Evolutionary conservation across 2,329 filamentous ascomycete species (phyloP), one percentile per base, ranked within the genome.

Genomic region (Thermoascus crustaceus): DNA sequence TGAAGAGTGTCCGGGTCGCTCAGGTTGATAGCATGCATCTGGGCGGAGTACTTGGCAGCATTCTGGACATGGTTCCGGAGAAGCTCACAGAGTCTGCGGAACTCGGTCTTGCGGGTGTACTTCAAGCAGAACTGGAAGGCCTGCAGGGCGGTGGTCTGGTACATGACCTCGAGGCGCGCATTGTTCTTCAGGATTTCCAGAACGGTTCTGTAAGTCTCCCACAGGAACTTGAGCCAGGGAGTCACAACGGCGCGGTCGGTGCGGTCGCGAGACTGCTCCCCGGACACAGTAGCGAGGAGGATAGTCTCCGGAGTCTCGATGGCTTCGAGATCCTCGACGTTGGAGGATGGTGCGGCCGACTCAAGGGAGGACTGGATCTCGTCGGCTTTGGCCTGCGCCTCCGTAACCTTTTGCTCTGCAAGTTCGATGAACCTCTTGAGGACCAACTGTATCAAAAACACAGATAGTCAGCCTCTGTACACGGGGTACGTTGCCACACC

Each of bases 171-270:
- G 38, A 98, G 78, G 40, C 91, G 82, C 39, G 91, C 89, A 72
- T 98, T 98, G 75, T 98, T 98, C 72, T 94, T 88, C 57, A 98
- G 80, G 55, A 98, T 98, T 56, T 98, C 91, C 55, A 98, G 76
- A 25, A 98, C 91, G 23, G 91, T 98, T 44, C 91, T 84, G 72
- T 98, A 98, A 10, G 91, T 94, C 73, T 98, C 91, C 91, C 91
- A 98, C 44, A 98, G 73, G 61, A 98, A 98, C 72, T 98, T 98
- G 57, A 98, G 78, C 91, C 91, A 98, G 41, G 91, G 91, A 18
- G 91, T 98, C 41, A 98, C 91, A 54, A 98, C 93, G 58, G 91
- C 91, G 54, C 91, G 82, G 70, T 98, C 91, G 53, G 91, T 98
- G 50, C 91, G 85, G 68, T 98, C 91, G 60, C 85, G 82, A 42